Evolutionary conservation across 441 rosid genomes (phyloP), one percentile per base, ranked within the genome.

Genomic region (Pelargonium hybrid): DNA sequence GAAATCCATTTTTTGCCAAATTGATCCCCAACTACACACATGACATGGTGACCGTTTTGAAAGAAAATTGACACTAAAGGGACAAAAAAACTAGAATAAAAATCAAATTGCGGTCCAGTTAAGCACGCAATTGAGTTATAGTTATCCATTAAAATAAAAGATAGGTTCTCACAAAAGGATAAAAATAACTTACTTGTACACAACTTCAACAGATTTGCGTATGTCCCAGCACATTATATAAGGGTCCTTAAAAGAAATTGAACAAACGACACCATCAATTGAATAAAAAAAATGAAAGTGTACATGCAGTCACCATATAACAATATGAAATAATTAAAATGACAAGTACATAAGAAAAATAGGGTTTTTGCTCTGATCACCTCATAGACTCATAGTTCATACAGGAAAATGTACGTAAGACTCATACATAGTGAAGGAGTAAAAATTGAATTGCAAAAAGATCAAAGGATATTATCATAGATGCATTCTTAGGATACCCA

Each of bases 171-270:
- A 63, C 48, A 66, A 65, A 26, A 68, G 69, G 41, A 34, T 57
- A 2, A 50, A 41, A 29, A 37, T 66, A n/a, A 84, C 94, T 85
- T 73, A 93, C 96, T 93, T 91, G 82, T 87, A 91, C 43, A 93
- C 91, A 68, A 86, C 88, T 73, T 93, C 91, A 71, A 86, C 96
- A 71, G 96, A 74, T 80, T 88, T 88, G 43, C 96, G 85, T 65
- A 91, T 75, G 80, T 91, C 98, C 97, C 97, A 93, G 79, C 97
- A 90, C 75, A 90, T 81, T 69, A 93, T 88, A 78, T 88, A 93
- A 66, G 97, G 96, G 80, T 93, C 98, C 95, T 91, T 48, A 74
- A 75, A 71, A 70, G 45, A 56, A 76, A 37, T 74, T 59, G 59
- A 59, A 65, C 29, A 20, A 13, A 48, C 64, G 34, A 61, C 54